phyloP scores from a whole-genome alignment of 139 green algal genomes.

The Chlamydomonas sphaeroides region DNA sequence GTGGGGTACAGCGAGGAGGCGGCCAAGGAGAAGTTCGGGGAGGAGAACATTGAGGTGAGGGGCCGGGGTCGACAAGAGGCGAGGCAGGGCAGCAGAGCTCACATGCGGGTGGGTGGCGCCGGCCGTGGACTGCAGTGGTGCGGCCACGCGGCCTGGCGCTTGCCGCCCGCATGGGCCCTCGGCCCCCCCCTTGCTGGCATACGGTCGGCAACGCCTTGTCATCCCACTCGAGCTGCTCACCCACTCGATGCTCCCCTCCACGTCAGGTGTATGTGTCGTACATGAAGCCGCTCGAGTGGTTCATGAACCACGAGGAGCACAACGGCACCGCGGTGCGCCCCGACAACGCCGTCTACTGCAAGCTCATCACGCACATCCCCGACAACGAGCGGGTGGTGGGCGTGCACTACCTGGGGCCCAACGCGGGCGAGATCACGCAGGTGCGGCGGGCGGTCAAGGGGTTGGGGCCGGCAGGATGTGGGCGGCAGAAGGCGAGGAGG shows the following conservation, averaged over 20 bases:
- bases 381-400: slow-evolving; percentile 74
- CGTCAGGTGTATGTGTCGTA: slow-evolving; percentile 68
- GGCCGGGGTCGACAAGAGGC: too few relatives aligned
- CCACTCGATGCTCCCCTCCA: too few relatives aligned
- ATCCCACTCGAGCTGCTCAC: not conserved
- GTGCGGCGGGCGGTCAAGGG: too few relatives aligned
- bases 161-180: too few relatives aligned
- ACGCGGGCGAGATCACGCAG: slow-evolving; percentile 90
- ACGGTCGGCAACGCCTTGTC: not conserved
- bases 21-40: slow-evolving; percentile 65
- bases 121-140: too few relatives aligned
- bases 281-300: slow-evolving; percentile 72
- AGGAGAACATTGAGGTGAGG: slow-evolving; percentile 27
- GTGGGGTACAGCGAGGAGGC: slow-evolving; percentile 80
- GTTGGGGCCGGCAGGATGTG: too few relatives aligned
- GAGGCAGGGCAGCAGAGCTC: too few relatives aligned
- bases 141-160: too few relatives aligned
- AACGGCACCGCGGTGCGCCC: slow-evolving; percentile 36
- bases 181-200: too few relatives aligned
- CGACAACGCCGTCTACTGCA: slow-evolving; percentile 43
- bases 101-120: too few relatives aligned
- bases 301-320: slow-evolving; percentile 58
- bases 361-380: slow-evolving; percentile 34
- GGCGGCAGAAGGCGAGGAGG: too few relatives aligned
- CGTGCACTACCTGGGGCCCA: slow-evolving; percentile 90